Evolutionary conservation across 1,284 basidiomycete species (phyloP), one percentile per base, ranked within the genome.

Genomic region (Apiotrichum gamsii): DNA sequence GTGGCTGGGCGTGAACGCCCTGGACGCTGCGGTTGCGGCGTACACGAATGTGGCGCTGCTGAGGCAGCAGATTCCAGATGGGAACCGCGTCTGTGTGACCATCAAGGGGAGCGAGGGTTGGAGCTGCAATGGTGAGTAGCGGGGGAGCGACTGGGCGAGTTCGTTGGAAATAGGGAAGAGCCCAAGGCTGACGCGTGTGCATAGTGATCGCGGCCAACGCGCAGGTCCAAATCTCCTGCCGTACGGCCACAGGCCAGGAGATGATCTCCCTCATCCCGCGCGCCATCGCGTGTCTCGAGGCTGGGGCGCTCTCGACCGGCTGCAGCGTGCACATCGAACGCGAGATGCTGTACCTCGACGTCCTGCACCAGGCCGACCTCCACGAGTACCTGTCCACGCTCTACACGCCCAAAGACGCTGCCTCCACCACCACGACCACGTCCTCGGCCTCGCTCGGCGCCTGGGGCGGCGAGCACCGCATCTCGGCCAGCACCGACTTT

Each of bases 1-100:
- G 13, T 29, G 18, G 58, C 63, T 64, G 36, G 74, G 71, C 3
- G 61, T 73, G 47, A 75, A 75, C 44, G 74, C 74, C 1, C 67
- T 74, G 21, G 74, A 76, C 48, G 74, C 74, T 2, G 74, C 73
- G 1, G 72, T 76, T 3, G 56, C 70, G 10, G 67, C 71, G 1
- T 76, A 76, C 60, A 69, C 47, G 44, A 71, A 69, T 51, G 61
- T 76, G 46, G 64, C 67, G 15, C 64, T 64, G 0, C 60, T 76
- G 16, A 62, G 74, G 3, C 74, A 76, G 58, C 73, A 75, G 57
- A 52, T 60, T 23, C 44, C 40, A 8, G 44, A 47, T 8, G 50
- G 42, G 19, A 29, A 49, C 32, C 32, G 70, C n/a, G 60, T 72
- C n/a, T 69, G 71, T 46, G 57, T 45, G 42, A 48, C 50, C 36